Evolutionary conservation across 306 rosid genomes (phyloP).

Genomic region (Dicorynia guianensis): DNA sequence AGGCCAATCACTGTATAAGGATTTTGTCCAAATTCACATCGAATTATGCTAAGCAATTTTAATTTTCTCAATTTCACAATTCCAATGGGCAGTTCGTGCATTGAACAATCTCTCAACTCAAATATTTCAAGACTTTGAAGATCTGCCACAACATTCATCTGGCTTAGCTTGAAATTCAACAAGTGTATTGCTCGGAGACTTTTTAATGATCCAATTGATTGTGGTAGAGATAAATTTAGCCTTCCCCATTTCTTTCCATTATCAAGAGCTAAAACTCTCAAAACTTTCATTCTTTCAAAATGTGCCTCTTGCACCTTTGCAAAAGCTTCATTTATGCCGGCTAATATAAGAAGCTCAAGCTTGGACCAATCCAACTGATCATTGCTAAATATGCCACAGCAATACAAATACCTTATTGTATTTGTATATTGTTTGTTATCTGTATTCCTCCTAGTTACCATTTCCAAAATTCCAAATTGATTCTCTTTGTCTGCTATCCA

Average conservation of each 20-base stretch:
- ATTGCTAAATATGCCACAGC: not conserved
- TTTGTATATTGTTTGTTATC: too few species aligned
- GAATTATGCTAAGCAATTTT: not conserved
- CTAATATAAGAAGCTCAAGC: not conserved
- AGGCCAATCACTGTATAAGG: not conserved
- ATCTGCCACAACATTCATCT: not conserved
- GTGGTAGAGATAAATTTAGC: not conserved
- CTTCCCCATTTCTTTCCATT: not conserved
- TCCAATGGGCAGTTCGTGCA: not conserved
- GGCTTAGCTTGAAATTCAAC: fast-evolving
- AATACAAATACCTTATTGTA: not conserved
- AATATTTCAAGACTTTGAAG: not conserved
- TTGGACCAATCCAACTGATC: not conserved
- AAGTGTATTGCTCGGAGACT: not conserved
- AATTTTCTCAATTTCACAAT: not conserved
- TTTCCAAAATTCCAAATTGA: not conserved
- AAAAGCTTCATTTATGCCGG: not conserved
- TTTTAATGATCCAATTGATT: not conserved
- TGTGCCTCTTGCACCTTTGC: not conserved
- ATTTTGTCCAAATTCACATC: not conserved
- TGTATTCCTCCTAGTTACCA: too few species aligned
- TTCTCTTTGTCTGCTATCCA: not conserved
- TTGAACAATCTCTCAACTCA: not conserved
- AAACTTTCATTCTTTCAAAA: not conserved
- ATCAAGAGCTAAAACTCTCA: not conserved